Conservation (phyloP, 1,284 basidiomycete genomes). For the Vanrija sp. region DNA sequence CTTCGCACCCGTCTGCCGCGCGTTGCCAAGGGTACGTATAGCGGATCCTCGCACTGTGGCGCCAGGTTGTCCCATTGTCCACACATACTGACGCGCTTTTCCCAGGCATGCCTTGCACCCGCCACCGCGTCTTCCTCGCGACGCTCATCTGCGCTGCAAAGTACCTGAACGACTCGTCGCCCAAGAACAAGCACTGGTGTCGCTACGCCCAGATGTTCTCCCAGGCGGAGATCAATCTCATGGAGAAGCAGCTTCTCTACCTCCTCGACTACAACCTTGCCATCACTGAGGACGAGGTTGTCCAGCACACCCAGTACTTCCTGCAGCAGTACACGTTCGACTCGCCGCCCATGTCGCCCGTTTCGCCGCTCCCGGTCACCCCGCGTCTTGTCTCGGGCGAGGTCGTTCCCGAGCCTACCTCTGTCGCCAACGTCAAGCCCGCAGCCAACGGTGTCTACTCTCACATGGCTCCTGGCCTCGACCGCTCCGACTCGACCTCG, state of each 20-base stretch:
- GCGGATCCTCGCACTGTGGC: background rate
- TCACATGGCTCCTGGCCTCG: conserved; percentile 42
- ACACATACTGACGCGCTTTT: background rate
- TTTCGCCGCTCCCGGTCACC: conserved; percentile 31
- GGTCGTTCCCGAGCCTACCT: conserved; percentile 6
- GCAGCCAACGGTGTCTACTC: background rate
- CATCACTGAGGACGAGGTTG: conserved; percentile 54
- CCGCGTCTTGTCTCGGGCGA: conserved; percentile 22
- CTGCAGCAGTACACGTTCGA: conserved; percentile 45
- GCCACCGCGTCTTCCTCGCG: conserved; percentile 93
- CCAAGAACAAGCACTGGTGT: conserved; percentile 92
- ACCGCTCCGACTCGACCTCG: conserved; percentile 47
- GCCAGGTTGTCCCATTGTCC: background rate
- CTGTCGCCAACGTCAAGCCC: conserved; percentile 3
- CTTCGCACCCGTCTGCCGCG: conserved; percentile 74
- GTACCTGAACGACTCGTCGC: conserved; percentile 93
- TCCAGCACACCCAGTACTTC: conserved; percentile 78
- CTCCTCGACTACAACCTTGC: conserved; percentile 66
- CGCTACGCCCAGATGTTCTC: conserved; percentile 66
- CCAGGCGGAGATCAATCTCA: conserved; percentile 70
- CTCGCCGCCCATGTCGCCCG: conserved; percentile 24
- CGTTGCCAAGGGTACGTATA: conserved; percentile 70
- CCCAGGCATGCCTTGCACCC: conserved; percentile 81
- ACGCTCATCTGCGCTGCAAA: conserved; percentile 94
- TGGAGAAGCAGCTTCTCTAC: conserved; percentile 92